Base-by-base conservation (phyloP, 441 rosid genomes). In the Pelargonium australe region DNA sequence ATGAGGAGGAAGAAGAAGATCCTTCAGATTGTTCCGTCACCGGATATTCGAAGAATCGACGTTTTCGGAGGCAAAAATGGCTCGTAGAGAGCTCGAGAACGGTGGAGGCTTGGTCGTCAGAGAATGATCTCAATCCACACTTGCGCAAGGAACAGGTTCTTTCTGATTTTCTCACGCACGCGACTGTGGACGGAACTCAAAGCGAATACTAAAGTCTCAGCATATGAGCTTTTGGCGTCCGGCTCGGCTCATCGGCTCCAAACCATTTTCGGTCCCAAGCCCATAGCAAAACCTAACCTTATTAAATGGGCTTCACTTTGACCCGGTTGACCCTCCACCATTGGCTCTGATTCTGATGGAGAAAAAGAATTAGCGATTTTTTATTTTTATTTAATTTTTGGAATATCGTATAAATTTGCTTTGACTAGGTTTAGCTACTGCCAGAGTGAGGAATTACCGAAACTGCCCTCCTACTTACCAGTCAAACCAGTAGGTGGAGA, bases 171-270 rank as follows among this genome's bases (percentile, higher is more conserved):
- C 62, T 17, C 62, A 14, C 62, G 8, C 17, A 14, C 8, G 17
- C 8, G 19, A 57, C 40, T 34, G 62, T 16, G 53, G 19, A 57
- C 62, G 62, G 62, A 57, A 57, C 62, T 57, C 62, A 57, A 17
- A 57, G 10, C 62, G 23, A 16, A 57, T 57, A 57, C 9, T 7
- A 57, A 34, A 34, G 40, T 57, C 17, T 17, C 62, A 57, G 53
- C 4, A 16, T n/a, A 57, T 17, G 25, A 57, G 10, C 62, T 57
- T 47, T 57, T 57, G 62, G 62, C 62, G 62, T 57, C 62, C 62
- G 62, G 7, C 11, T 57, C 25, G 20, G 61, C 61, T 55, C 16
- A n/a, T n/a, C n/a, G 20, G 40, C 23, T 55, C 62, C 31, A 28
- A 28, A 1, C 31, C 31, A 28, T 28, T 28, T 28, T n/a, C n/a